phyloP scores from a whole-genome alignment of 2,329 filamentous ascomycete species.

The Scedosporium boydii region DNA sequence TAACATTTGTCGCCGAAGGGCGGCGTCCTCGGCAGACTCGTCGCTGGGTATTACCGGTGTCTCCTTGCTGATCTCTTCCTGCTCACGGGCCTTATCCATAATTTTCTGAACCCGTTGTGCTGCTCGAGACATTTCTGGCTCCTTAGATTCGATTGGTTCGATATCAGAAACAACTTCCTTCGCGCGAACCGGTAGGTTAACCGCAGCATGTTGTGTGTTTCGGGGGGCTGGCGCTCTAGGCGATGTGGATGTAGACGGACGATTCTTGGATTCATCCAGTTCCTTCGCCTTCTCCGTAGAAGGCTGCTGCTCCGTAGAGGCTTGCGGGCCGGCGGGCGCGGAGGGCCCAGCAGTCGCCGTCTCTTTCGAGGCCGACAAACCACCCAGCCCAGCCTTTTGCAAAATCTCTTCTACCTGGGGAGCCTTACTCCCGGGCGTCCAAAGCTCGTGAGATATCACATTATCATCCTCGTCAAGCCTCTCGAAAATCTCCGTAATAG shows the following conservation, averaged over 20 bases:
- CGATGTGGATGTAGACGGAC: not conserved
- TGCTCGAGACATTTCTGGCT: conserved; percentile 15
- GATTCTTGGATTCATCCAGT: not conserved
- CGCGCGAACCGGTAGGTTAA: conserved; percentile 37
- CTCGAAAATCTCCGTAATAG: conserved; percentile 85
- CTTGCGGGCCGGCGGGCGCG: not conserved
- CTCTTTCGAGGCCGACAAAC: not conserved
- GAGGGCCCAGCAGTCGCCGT: not conserved
- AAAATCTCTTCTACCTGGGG: conserved; percentile 62
- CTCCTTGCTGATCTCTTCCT: conserved; percentile 36
- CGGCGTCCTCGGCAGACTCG: conserved; percentile 73
- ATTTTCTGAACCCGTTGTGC: conserved; percentile 44
- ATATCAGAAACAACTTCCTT: conserved; percentile 50
- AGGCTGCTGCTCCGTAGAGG: not conserved
- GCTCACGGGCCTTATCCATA: conserved; percentile 45
- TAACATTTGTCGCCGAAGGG: conserved; percentile 78
- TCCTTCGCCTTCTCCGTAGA: not conserved
- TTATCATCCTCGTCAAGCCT: conserved; percentile 87
- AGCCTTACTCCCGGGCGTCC: conserved; percentile 58
- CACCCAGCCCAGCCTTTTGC: conserved; percentile 59
- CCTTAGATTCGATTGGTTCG: conserved; percentile 18
- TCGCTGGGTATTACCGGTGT: conserved; percentile 56
- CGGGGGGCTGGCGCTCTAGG: not conserved
- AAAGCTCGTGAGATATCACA: conserved; percentile 58
- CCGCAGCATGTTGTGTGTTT: conserved; percentile 18